Base-by-base conservation (phyloP, 139 green algal species). In the Trebouxia sp. region DNA sequence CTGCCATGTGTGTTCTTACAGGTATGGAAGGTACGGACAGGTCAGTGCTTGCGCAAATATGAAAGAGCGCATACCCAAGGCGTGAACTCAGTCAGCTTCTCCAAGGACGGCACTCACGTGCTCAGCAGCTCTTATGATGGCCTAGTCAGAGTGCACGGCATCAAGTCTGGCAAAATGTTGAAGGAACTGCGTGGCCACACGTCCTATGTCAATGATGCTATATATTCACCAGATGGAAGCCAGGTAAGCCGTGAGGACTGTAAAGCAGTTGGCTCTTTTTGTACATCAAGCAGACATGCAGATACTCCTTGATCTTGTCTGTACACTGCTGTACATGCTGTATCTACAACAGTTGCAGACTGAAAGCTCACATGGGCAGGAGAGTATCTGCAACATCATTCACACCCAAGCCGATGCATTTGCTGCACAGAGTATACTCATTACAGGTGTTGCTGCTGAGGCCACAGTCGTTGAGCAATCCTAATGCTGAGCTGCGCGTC, bases 151-250 rank as follows among this genome's bases (percentile, higher is more conserved):
- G 89, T 99, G 75, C 96, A 99, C 82, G 96, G 96, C 39, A 89
- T 99, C 42, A 98, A 98, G 90, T 96, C 90, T 26, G 96, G 96
- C 42, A 96, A 95, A 78, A 94, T 97, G 89, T 89, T 99, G 28
- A 98, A 98, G 86, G 96, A 99, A 88, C 96, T 99, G 82, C 81
- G 96, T 0, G 96, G 96, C 6, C 96, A 99, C 87, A 95, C 88
- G 17, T 95, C 88, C 24, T 99, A 96, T 83, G 95, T 99, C 14
- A 97, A 98, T 80, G 80, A 90, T 75, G 96, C 92, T 0, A 83
- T 91, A 17, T 99, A 92, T 85, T 90, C 82, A 28, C 76, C 83
- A 1, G 94, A 99, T 77, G 95, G 93, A 62, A 83, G 75, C 17
- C 88, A 92, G 83, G 80, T 89, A 43, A 62, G 72, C 17, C 43